Conservation (phyloP, 768 basidiomycete genomes). For the Ramaria sp. region DNA sequence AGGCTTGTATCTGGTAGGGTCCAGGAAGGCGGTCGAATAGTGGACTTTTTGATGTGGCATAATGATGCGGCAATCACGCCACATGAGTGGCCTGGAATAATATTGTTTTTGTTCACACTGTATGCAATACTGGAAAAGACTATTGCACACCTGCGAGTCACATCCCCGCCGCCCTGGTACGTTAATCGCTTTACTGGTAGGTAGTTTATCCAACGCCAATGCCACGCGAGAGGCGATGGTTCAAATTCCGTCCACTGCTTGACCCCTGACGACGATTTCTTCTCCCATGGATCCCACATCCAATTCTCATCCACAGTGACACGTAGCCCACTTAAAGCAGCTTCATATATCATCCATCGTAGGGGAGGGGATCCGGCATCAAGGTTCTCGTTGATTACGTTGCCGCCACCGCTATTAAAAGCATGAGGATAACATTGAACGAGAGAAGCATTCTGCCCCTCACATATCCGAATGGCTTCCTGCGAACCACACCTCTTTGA, state of each 20-base stretch:
- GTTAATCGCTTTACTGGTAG: not conserved
- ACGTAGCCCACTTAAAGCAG: not conserved
- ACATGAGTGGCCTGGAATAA: not conserved
- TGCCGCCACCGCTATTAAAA: not conserved
- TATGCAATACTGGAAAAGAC: not conserved
- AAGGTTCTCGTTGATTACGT: not conserved
- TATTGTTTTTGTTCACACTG: not conserved
- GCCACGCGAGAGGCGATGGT: not conserved
- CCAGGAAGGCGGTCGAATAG: not conserved
- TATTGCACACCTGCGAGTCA: not conserved
- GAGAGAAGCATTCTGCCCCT: constrained; percentile 6
- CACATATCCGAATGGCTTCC: constrained; percentile 31
- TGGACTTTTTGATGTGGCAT: not conserved
- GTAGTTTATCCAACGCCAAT: not conserved
- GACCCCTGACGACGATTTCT: not conserved
- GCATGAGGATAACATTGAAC: too few species aligned
- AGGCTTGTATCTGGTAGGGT: not conserved
- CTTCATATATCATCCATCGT: not conserved
- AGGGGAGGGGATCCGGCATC: not conserved
- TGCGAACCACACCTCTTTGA: constrained; percentile 35
- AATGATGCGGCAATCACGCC: not conserved
- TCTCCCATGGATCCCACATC: not conserved
- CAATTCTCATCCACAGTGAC: not conserved
- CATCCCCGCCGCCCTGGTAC: not conserved
- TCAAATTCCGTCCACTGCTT: too few species aligned